Conservation (phyloP, 164 flowering plant genomes). For the Saururus chinensis region DNA sequence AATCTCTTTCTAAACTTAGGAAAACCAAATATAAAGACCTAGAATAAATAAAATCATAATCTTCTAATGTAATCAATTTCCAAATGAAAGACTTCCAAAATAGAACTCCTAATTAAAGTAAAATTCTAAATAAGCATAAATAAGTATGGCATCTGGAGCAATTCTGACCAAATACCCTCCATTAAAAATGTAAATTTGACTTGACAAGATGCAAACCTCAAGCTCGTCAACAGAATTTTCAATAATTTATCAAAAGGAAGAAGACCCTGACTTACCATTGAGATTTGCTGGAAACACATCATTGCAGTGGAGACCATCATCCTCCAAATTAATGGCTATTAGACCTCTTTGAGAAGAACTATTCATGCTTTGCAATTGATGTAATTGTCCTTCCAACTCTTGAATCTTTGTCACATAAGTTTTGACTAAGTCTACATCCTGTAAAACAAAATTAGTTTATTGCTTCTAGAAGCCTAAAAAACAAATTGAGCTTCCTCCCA, state of each 20-base stretch:
- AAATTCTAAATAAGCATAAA: too few species aligned
- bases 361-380: conserved; percentile 32
- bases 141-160: too few species aligned
- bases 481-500: neutral
- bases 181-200: too few species aligned
- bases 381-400: conserved; percentile 69
- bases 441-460: conserved; percentile 5
- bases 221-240: neutral
- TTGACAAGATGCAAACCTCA: neutral
- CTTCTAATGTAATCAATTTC: too few species aligned
- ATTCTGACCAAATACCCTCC: too few species aligned
- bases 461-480: neutral
- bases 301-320: conserved; percentile 31
- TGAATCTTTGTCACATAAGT: conserved; percentile 66
- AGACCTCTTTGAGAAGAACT: conserved; percentile 19
- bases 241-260: neutral
- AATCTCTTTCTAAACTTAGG: too few species aligned
- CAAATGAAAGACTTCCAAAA: too few species aligned
- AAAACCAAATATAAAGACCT: too few species aligned
- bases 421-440: conserved; percentile 62
- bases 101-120: too few species aligned
- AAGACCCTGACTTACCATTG: neutral
- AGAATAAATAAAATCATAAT: too few species aligned
- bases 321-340: conserved; percentile 51
- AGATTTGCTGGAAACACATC: conserved; percentile 3